Percentiles rank a stretch among this genome's conserved stretches.
These are phyloP conservation scores for Aristolochia contorta DNA, from an alignment of 164 flowering plant species.

Conservation along the genomic window DNA sequence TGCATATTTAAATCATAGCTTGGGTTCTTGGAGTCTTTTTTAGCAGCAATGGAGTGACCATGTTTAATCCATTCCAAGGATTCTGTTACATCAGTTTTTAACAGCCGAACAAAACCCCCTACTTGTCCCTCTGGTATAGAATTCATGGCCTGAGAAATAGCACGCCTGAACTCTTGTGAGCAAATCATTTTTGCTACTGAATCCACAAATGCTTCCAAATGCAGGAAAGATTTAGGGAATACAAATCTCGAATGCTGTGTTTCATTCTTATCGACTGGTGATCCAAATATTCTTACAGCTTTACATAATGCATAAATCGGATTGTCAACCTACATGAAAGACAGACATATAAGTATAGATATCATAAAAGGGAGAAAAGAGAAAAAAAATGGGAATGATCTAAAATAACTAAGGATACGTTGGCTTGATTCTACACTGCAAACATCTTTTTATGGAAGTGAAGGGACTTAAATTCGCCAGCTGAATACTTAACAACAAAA, in stretches of 20 bases:
- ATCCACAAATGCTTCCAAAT: conserved; percentile 28
- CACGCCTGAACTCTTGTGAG: conserved; percentile 46
- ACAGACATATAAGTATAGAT: conserved; percentile 5
- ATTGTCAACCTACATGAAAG: conserved; percentile 46
- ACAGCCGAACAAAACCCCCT: conserved; percentile 40
- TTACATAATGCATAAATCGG: conserved; percentile 60
- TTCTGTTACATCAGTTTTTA: conserved; percentile 52
- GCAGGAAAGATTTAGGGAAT: conserved; percentile 10
- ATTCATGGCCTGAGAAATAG: conserved; percentile 43
- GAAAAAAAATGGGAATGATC: too few relatives aligned
- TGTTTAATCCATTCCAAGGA: conserved; percentile 63
- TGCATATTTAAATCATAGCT: conserved; percentile 9
- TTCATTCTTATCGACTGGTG: conserved; percentile 19
- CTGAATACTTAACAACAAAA: too few relatives aligned
- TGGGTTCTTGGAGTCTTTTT: conserved; percentile 13
- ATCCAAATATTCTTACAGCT: conserved; percentile 42
- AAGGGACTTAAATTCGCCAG: too few relatives aligned
- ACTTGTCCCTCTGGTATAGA: conserved; percentile 90
- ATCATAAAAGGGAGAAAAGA: background rate
- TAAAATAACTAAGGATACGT: too few relatives aligned
- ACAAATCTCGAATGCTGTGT: conserved; percentile 7
- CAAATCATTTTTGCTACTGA: conserved; percentile 42
- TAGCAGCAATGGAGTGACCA: conserved; percentile 14
- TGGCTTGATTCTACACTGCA: too few relatives aligned
- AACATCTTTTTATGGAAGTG: too few relatives aligned